These are phyloP conservation scores for Colletotrichum sp. DNA, from an alignment of 2,329 filamentous ascomycete species.

Conservation along the genomic window DNA sequence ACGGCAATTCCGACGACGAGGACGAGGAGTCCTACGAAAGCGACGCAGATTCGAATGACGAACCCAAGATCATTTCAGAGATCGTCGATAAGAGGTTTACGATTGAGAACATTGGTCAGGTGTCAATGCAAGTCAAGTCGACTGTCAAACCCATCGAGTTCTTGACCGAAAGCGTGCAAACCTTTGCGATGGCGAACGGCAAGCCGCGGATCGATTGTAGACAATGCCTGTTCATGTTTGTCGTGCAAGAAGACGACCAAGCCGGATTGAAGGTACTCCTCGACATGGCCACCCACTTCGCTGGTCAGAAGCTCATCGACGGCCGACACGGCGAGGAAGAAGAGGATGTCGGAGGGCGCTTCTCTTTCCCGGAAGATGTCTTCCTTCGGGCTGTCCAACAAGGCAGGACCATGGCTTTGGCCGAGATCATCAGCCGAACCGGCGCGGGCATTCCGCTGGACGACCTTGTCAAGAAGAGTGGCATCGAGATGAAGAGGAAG, in stretches of 20 bases:
- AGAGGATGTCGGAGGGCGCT: slow-evolving; percentile 35
- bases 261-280: slow-evolving; percentile 61
- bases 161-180: slow-evolving; percentile 45
- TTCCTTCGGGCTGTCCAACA: slow-evolving; percentile 50
- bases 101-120: slow-evolving; percentile 75
- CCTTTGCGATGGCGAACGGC: slow-evolving; percentile 36
- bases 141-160: slow-evolving; percentile 58
- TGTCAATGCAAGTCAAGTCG: slow-evolving; percentile 73
- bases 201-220: slow-evolving; percentile 23
- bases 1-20: slow-evolving; percentile 38
- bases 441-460: slow-evolving; percentile 75
- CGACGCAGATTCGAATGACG: slow-evolving; percentile 37
- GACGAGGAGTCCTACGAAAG: slow-evolving; percentile 37
- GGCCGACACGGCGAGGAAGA: slow-evolving; percentile 34
- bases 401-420: slow-evolving; percentile 62
- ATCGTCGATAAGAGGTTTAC: slow-evolving; percentile 73
- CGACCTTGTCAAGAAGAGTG: slow-evolving; percentile 68
- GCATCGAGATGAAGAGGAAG: slow-evolving; percentile 66
- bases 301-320: slow-evolving; percentile 34
- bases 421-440: slow-evolving; percentile 67
- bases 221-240: slow-evolving; percentile 44
- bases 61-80: slow-evolving; percentile 54
- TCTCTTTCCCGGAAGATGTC: slow-evolving; percentile 41
- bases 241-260: slow-evolving; percentile 58
- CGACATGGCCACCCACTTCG: slow-evolving; percentile 55